phyloP scores from a whole-genome alignment of 495 filamentous ascomycete genomes.

The Penicillium bovifimosum region DNA sequence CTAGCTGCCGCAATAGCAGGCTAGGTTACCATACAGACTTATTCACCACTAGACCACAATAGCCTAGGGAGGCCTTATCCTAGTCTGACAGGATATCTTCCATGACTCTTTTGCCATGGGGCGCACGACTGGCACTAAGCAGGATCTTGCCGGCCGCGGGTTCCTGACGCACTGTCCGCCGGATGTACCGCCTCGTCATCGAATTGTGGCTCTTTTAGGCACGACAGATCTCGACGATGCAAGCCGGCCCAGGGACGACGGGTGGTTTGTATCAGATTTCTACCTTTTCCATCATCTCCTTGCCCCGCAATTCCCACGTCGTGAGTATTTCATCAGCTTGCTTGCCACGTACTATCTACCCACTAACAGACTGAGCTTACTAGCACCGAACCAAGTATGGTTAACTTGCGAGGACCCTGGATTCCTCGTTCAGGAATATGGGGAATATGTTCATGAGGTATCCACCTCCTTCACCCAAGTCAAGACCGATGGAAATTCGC shows the following conservation, averaged over 20 bases:
- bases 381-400: slow-evolving; percentile 1
- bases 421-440: background rate
- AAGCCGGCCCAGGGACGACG: background rate
- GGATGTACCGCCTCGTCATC: background rate
- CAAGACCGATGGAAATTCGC: too few species aligned
- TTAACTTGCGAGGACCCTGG: slow-evolving; percentile 3
- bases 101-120: too few species aligned
- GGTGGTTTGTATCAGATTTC: slow-evolving; percentile 1
- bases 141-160: too few species aligned
- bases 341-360: background rate
- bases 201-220: background rate
- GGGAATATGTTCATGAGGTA: slow-evolving; percentile 1
- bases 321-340: background rate
- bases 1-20: too few species aligned
- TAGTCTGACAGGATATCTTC: too few species aligned
- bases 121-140: too few species aligned
- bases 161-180: background rate
- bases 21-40: too few species aligned
- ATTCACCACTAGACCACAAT: too few species aligned
- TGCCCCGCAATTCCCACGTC: background rate
- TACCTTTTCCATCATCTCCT: slow-evolving; percentile 1
- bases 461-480: too few species aligned
- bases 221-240: background rate
- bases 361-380: background rate
- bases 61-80: too few species aligned